A percentile compares a stretch with the other conserved stretches of the same genome.
These are phyloP conservation scores for Trichoderma asperellum DNA, from an alignment of 2,329 filamentous ascomycete genomes.

Conservation along the genomic window DNA sequence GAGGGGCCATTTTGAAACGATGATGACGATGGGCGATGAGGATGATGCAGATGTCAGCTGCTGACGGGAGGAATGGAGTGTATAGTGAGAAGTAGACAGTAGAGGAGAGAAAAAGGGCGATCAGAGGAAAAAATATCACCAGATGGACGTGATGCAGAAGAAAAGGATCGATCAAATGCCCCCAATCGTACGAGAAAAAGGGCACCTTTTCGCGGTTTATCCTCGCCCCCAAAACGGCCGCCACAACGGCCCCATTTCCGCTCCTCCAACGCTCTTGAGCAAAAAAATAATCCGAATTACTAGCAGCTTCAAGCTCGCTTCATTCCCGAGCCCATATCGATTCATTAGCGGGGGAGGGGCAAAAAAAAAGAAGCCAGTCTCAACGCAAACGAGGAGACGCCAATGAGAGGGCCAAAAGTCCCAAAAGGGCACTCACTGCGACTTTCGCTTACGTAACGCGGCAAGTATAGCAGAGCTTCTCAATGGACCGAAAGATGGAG, in stretches of 20 bases:
- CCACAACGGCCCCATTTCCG: constrained; percentile 21
- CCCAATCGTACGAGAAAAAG: constrained; percentile 7
- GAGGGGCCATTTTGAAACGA: constrained; percentile 41
- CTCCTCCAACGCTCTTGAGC: constrained; percentile 2
- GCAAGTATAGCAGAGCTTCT: background rate
- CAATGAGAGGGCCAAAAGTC: background rate
- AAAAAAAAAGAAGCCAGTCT: background rate
- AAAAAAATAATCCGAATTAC: background rate
- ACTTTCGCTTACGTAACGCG: background rate
- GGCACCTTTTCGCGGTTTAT: background rate
- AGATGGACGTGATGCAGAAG: constrained; percentile 2
- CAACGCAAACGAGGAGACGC: background rate
- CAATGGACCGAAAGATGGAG: constrained; percentile 37
- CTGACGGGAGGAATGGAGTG: constrained; percentile 16
- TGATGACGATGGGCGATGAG: background rate
- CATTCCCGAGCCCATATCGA: background rate
- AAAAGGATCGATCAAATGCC: constrained; percentile 22
- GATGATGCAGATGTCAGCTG: background rate
- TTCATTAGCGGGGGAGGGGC: constrained; percentile 18
- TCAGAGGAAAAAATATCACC: background rate
- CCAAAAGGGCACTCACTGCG: background rate
- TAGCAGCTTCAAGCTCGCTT: background rate
- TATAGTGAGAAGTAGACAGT: background rate
- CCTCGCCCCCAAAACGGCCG: constrained; percentile 4
- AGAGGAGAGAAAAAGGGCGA: too few relatives aligned